These are phyloP conservation scores for Volutella citrinella DNA, from an alignment of 2,329 filamentous ascomycete genomes.

Conservation along the genomic window DNA sequence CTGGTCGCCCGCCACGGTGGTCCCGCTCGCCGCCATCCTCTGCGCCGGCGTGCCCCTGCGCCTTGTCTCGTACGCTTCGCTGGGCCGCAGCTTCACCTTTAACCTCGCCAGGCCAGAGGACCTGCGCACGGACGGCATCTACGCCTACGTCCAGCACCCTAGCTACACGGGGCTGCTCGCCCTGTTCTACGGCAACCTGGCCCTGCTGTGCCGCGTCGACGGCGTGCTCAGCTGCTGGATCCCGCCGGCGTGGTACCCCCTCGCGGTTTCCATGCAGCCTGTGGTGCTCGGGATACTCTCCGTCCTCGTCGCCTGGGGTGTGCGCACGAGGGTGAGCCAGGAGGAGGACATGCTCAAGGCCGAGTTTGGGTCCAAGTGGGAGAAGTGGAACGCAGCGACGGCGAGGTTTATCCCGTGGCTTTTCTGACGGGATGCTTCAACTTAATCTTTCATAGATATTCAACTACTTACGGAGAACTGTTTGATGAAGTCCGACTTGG, in stretches of 20 bases:
- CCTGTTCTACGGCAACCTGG: conserved; percentile 29
- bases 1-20: conserved; percentile 33
- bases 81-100: conserved; percentile 54
- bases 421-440: conserved; percentile 25
- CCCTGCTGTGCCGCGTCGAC: conserved; percentile 36
- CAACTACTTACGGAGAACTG: no score
- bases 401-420: conserved; percentile 46
- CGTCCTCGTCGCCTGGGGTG: conserved; percentile 15
- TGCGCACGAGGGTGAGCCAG: conserved; percentile 39
- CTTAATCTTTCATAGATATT: no score
- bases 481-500: no score
- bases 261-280: conserved; percentile 1
- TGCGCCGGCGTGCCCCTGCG: conserved; percentile 30
- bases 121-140: conserved; percentile 46
- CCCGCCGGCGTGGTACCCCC: conserved; percentile 18
- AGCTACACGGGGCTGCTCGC: conserved; percentile 45
- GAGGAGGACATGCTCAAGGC: conserved; percentile 49
- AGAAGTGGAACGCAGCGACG: conserved; percentile 44
- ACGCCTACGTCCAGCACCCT: conserved; percentile 49
- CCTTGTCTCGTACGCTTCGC: conserved; percentile 37
- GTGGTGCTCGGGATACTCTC: conserved; percentile 4
- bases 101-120: conserved; percentile 43
- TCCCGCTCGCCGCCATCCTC: conserved; percentile 33
- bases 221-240: conserved; percentile 39
- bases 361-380: conserved; percentile 47